Evolutionary conservation across 805 yeast species (phyloP), one percentile per base, ranked within the genome.

Genomic region (Ogataea neopini): DNA sequence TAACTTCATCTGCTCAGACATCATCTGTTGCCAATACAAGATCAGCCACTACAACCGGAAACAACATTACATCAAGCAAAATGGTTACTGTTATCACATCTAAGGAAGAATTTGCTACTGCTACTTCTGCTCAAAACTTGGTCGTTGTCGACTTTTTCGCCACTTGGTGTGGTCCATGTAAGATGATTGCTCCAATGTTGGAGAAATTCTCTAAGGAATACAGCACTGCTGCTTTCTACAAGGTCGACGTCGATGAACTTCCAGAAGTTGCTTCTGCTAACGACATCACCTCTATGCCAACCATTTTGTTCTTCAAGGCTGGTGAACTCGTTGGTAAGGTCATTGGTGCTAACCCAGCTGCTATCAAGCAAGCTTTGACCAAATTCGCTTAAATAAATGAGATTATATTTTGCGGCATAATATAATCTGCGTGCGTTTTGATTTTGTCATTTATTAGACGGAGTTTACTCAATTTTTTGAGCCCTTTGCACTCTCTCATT

Each of bases 81-180:
- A 81, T 82, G 86, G 87, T 84, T 57, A 54, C 72, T 58, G 76
- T 72, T 61, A 68, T 84, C 50, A 50, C 54, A 45, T 56, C 69
- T 28, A 59, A 59, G 43, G 67, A 58, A 30, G 91, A 90, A 68
- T 92, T 91, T 78, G 72, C 79, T 45, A 73, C 75, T 50, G 85
- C 83, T 56, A 78, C 85, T 63, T 59, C 70, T 49, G 80, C 79
- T 57, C 28, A 53, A 34, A 87, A 86, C 60, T 76, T 89, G 64
- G 91, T 89, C 59, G 91, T 94, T 59, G 88, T 94, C 59, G 98
- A 94, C 76, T 94, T 92, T 76, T 91, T 81, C 66, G 98, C 98
- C 61, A 83, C 91, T 52, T 94, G 98, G 97, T 92, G 99, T 73
- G 97, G 97, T 60, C 98, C 99, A 53, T 92, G 99, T 79, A 94